Evolutionary conservation across 495 filamentous ascomycete species (phyloP).

Genomic region (Aspergillus cavernicola): DNA sequence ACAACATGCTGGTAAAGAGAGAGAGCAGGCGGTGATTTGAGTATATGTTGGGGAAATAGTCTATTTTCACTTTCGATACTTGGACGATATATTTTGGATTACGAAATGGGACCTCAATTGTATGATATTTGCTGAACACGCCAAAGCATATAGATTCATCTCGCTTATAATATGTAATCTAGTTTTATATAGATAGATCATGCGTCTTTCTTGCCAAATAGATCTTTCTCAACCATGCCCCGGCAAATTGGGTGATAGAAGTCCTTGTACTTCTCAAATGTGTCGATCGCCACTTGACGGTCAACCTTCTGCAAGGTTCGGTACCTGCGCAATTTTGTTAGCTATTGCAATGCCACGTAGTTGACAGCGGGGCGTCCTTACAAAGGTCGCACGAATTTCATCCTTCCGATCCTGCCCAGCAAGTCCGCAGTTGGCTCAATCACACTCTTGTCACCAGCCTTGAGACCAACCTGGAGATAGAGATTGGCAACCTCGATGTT

Average conservation of each 20-base stretch:
- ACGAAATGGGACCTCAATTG: background rate
- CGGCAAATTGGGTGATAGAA: conserved; percentile 97
- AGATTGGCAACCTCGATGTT: conserved; percentile 83
- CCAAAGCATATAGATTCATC: background rate
- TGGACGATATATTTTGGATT: background rate
- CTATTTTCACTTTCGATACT: background rate
- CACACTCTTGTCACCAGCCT: conserved; percentile 60
- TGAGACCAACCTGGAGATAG: conserved; percentile 74
- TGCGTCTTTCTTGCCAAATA: conserved; percentile 48
- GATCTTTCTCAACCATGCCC: conserved; percentile 77
- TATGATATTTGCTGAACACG: background rate
- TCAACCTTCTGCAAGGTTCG: conserved; percentile 68
- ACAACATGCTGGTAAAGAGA: conserved; percentile 32
- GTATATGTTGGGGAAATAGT: background rate
- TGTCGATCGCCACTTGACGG: conserved; percentile 67
- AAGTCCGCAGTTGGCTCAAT: conserved; percentile 69
- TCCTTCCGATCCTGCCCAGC: conserved; percentile 77
- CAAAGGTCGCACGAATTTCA: conserved; percentile 94
- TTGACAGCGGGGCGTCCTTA: conserved; percentile 28
- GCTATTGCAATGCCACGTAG: background rate
- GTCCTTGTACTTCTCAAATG: conserved; percentile 79
- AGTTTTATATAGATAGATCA: conserved; percentile 8
- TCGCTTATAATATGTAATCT: too few species aligned
- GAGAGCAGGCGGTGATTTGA: conserved; percentile 22
- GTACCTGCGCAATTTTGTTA: conserved; percentile 43